Conservation (phyloP, 257 asterid genomes). For the Handroanthus guayacan region DNA sequence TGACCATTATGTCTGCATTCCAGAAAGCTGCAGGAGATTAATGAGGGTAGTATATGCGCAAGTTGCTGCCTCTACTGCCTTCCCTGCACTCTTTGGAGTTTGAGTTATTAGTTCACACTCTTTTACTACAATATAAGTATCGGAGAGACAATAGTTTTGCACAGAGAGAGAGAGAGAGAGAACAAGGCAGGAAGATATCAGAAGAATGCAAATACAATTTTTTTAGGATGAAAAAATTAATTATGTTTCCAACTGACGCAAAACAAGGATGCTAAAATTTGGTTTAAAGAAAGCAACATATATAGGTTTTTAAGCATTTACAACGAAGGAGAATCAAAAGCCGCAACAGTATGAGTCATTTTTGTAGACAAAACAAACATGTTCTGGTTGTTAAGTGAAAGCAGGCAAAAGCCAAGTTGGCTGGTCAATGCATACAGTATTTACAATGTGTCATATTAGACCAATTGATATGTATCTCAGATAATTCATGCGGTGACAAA, state of each 20-base stretch:
- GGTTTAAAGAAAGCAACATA: neutral
- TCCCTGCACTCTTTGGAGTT: neutral
- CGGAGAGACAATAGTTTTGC: neutral
- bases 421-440: neutral
- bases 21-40: conserved; percentile 14
- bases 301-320: neutral
- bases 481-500: neutral
- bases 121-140: conserved; percentile 3
- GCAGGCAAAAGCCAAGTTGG: neutral
- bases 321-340: conserved; percentile 9
- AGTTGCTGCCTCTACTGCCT: conserved; percentile 8
- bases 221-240: neutral
- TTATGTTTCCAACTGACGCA: conserved; percentile 11
- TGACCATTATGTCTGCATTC: neutral
- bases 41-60: conserved; percentile 19
- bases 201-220: conserved; percentile 22
- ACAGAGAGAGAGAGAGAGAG: conserved; percentile 4
- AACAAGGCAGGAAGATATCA: conserved; percentile 23
- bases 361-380: neutral
- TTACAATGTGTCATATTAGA: neutral
- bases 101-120: neutral
- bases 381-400: neutral
- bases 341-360: neutral
- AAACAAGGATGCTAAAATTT: conserved; percentile 10
- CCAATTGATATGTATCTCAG: neutral